A percentile compares a stretch with the other conserved stretches of the same genome.
Evolutionary conservation across 2,329 filamentous ascomycete species (phyloP).

Genomic region (Metarhizium sp.): DNA sequence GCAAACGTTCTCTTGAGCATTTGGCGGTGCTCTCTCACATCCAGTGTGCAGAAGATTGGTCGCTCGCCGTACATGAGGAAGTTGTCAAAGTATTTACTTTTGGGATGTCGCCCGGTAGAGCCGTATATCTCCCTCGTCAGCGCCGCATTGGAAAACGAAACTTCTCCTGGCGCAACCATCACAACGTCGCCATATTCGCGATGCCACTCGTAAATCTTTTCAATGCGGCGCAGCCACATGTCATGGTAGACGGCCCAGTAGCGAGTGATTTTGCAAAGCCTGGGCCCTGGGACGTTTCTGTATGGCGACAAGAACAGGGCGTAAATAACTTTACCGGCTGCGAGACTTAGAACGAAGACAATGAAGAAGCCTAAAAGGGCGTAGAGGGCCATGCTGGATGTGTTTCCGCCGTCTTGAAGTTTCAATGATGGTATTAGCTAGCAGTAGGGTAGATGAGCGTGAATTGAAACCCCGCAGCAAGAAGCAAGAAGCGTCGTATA

Average conservation of each 20-base stretch:
- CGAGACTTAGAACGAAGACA: not conserved
- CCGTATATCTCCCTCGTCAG: slow-evolving; percentile 5
- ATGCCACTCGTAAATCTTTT: slow-evolving; percentile 5
- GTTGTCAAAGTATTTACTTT: slow-evolving; percentile 5
- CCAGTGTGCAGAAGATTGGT: slow-evolving; percentile 2
- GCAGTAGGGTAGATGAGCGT: not conserved
- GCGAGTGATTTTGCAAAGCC: slow-evolving; percentile 4
- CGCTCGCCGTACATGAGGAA: slow-evolving; percentile 4
- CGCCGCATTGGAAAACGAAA: slow-evolving; percentile 2
- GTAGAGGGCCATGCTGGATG: not conserved
- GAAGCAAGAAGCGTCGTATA: not conserved
- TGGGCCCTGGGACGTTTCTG: slow-evolving; percentile 1
- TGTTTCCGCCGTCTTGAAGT: not conserved
- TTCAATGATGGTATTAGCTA: not conserved
- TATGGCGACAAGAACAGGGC: slow-evolving; percentile 3
- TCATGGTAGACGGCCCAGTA: slow-evolving; percentile 4
- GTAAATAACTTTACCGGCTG: not conserved
- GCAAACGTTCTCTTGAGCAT: slow-evolving; percentile 4
- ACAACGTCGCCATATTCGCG: slow-evolving; percentile 3
- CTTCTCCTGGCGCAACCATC: slow-evolving; percentile 4
- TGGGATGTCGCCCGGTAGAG: slow-evolving; percentile 5
- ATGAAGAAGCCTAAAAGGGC: not conserved
- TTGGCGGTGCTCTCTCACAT: slow-evolving; percentile 4
- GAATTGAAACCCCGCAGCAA: not conserved
- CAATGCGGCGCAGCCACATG: not conserved